Base-by-base conservation (phyloP, 2,329 filamentous ascomycete species). In the Fusarium austroafricanum region DNA sequence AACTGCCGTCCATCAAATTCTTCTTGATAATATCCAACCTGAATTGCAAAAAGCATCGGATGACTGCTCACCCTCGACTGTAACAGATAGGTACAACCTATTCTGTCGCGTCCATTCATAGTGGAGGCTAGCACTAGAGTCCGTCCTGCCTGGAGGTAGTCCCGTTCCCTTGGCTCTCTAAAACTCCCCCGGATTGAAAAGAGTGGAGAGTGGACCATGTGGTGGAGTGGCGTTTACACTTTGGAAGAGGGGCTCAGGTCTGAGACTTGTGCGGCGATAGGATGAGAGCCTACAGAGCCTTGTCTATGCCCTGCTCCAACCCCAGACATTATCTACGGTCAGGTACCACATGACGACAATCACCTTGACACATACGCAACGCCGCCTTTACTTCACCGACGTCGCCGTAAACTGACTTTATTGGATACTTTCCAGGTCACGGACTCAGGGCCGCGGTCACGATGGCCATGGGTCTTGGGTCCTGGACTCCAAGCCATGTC, bases 361-460 rank as follows among this genome's bases (percentile, higher is more conserved):
- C 53, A 65, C 54, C 52, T 52, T 33, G 53, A 53, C 35, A 47
- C 54, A 56, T 58, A 67, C 62, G 59, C 61, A 61, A 57, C 60
- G 62, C 70, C 51, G 60, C 29, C 42, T 64, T 59, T 44, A 65
- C 70, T 65, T 73, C 71, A 72, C 68, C 68, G 63, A 71, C 63
- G 65, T 68, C 58, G 54, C 70, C 68, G 67, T 73, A 58, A 67
- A 71, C 28, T 7, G 21, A 37, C 46, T 50, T 44, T 52, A 64
- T 64, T 64, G 60, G 60, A 35, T 71, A 67, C 56, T 65, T 43
- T 50, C 37, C 49, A 65, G 69, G 71, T 73, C 71, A 71, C 71
- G 68, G 62, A 70, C 61, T 67, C 55, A 44, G 43, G 58, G 59
- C 61, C 71, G 40, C 53, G 69, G 71, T 72, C 70, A 72, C 70